Base-by-base conservation (phyloP, 2,329 filamentous ascomycete genomes). In the Coccinonectria pachysandricola region DNA sequence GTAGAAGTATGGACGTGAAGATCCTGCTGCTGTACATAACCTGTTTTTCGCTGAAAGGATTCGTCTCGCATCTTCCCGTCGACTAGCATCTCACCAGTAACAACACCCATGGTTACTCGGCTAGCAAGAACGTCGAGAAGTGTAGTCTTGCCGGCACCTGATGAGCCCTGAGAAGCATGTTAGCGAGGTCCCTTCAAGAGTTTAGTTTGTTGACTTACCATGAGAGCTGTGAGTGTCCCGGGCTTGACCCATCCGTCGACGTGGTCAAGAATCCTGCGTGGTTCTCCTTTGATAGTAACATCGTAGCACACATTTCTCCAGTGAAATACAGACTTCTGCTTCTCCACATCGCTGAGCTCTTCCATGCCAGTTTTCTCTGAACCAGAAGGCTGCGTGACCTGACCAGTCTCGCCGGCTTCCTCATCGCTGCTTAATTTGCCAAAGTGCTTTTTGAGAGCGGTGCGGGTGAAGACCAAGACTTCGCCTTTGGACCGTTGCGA, bases 121-220 rank as follows among this genome's bases (percentile, higher is more conserved):
- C 77, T 80, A 17, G 85, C 85, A 24, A 93, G 64, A 12, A 81
- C 79, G 52, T 92, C 81, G 13, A 93, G 62, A 12, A 93, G 68
- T 0, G 84, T 92, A 0, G 85, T 93, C 52, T 93, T 93, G 20
- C 85, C 85, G 10, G 85, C 85, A 37, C 85, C 84, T 7, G 79
- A 83, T 3, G 84, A 81, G 57, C 47, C 47, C 39, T 35, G 7
- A 2, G 8, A 10, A n/a, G 5, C 12, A 15, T 12, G 4, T n/a
- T 4, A n/a, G 12, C 16, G 10, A 25, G 11, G 5, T 9, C 12
- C 8, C 6, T 13, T 10, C 12, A 3, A 6, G 7, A 23, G 16
- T 19, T 9, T 19, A 5, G 8, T 2, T 4, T 8, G 8, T n/a
- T 13, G 11, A 65, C 20, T 64, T 51, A 54, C 74, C 75, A 81